A percentile compares a stretch with the other conserved stretches of the same genome.
phyloP scores from a whole-genome alignment of 192 early-diverging fungal genomes.

The Dissophora ornata region DNA sequence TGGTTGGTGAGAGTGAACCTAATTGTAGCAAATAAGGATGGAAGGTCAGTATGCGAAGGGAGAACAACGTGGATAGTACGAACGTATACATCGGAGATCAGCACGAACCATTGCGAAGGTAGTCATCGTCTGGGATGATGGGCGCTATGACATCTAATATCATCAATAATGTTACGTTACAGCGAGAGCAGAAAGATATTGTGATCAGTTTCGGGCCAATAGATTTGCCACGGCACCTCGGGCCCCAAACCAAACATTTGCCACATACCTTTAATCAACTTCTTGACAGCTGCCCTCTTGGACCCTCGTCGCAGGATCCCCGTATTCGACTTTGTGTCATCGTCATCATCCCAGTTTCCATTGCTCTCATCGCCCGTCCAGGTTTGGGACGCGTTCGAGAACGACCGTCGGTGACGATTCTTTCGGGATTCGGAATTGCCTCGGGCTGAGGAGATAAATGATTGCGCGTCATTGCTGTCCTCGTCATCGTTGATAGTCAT shows the following conservation, averaged over 20 bases:
- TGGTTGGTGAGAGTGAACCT: constrained; percentile 23
- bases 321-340: neutral
- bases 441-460: constrained; percentile 33
- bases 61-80: no score
- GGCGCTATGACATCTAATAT: constrained; percentile 50
- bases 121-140: constrained; percentile 30
- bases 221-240: constrained; percentile 1
- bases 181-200: neutral
- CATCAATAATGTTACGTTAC: neutral
- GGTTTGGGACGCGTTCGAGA: constrained; percentile 32
- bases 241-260: no score
- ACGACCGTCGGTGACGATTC: constrained; percentile 38
- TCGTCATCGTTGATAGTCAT: constrained; percentile 24
- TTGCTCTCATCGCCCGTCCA: constrained; percentile 26
- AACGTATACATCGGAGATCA: neutral
- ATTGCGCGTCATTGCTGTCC: constrained; percentile 30
- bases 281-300: constrained; percentile 33
- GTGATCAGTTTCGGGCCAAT: neutral
- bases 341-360: constrained; percentile 17
- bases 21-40: constrained; percentile 4
- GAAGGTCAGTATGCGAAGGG: no score
- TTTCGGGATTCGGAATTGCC: constrained; percentile 26
- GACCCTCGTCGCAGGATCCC: constrained; percentile 34
- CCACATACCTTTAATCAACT: constrained; percentile 31
- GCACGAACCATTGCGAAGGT: constrained; percentile 14